A percentile compares a stretch with the other conserved stretches of the same genome.
These are phyloP conservation scores for Didymella segeticola DNA, from an alignment of 2,329 filamentous ascomycete genomes.

Conservation along the genomic window DNA sequence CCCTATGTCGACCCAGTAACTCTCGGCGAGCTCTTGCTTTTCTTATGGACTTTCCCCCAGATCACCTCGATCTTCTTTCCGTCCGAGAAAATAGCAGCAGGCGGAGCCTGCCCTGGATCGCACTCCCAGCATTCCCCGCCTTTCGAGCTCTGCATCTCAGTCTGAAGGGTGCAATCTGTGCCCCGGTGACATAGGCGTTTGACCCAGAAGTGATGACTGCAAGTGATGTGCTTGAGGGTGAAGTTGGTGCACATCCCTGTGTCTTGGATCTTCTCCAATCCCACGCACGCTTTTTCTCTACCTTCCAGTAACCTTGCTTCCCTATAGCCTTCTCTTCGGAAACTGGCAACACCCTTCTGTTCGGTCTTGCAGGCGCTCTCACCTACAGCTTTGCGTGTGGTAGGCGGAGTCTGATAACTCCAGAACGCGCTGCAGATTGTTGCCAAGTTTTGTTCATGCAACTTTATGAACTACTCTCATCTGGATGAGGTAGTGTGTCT, in stretches of 20 bases:
- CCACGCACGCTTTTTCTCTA: background rate
- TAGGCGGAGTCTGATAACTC: slow-evolving; percentile 12
- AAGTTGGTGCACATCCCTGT: slow-evolving; percentile 32
- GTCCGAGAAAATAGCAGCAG: slow-evolving; percentile 27
- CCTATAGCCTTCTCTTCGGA: background rate
- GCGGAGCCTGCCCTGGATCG: slow-evolving; percentile 31
- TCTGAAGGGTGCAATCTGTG: slow-evolving; percentile 19
- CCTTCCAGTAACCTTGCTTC: background rate
- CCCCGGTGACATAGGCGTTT: slow-evolving; percentile 27
- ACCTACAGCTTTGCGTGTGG: slow-evolving; percentile 3
- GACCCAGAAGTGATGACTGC: slow-evolving; percentile 28
- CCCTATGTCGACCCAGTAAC: background rate
- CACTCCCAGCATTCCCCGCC: slow-evolving; percentile 36
- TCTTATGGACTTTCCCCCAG: slow-evolving; percentile 24
- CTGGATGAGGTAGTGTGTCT: background rate
- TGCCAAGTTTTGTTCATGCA: background rate
- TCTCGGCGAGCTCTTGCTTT: slow-evolving; percentile 3
- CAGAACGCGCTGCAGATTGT: background rate
- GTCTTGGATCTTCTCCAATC: background rate
- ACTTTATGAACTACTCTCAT: background rate
- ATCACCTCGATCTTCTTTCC: slow-evolving; percentile 21
- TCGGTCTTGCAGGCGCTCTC: background rate
- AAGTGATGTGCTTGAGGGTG: slow-evolving; percentile 29
- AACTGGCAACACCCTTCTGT: background rate
- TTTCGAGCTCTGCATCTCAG: slow-evolving; percentile 25